phyloP scores from a whole-genome alignment of 768 basidiomycete genomes.

The Mycena haematopus region DNA sequence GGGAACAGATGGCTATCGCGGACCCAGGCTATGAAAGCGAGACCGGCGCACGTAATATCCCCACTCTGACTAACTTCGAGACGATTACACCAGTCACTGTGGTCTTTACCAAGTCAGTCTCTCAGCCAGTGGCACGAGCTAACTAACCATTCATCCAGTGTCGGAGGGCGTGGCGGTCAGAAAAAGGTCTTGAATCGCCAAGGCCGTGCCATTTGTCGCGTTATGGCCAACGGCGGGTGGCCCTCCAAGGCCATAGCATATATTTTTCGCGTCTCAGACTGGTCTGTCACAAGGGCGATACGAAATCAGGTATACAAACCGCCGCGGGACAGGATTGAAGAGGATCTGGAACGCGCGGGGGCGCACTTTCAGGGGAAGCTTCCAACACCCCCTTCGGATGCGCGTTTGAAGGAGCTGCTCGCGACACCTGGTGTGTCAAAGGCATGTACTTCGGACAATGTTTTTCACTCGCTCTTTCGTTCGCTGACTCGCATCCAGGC shows the following conservation, averaged over 20 bases:
- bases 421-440: too few relatives aligned
- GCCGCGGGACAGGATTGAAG: conserved; percentile 1
- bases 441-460: too few relatives aligned
- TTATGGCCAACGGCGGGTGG: background rate
- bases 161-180: too few relatives aligned
- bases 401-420: background rate
- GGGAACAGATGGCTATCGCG: background rate
- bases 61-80: conserved; percentile 2
- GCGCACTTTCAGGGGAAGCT: background rate
- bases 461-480: too few relatives aligned
- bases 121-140: too few relatives aligned
- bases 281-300: background rate
- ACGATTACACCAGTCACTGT: background rate
- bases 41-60: conserved; percentile 3
- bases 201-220: conserved; percentile 11
- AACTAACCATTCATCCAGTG: too few relatives aligned
- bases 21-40: conserved; percentile 17
- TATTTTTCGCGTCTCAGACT: background rate
- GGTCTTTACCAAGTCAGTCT: background rate
- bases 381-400: background rate
- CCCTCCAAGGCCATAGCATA: background rate
- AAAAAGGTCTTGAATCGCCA: conserved; percentile 3
- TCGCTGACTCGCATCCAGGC: too few relatives aligned
- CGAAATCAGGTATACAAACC: background rate
- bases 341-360: background rate